Evolutionary conservation across 2,329 filamentous ascomycete species (phyloP).

Genomic region (Sclerotiophoma versabilis): DNA sequence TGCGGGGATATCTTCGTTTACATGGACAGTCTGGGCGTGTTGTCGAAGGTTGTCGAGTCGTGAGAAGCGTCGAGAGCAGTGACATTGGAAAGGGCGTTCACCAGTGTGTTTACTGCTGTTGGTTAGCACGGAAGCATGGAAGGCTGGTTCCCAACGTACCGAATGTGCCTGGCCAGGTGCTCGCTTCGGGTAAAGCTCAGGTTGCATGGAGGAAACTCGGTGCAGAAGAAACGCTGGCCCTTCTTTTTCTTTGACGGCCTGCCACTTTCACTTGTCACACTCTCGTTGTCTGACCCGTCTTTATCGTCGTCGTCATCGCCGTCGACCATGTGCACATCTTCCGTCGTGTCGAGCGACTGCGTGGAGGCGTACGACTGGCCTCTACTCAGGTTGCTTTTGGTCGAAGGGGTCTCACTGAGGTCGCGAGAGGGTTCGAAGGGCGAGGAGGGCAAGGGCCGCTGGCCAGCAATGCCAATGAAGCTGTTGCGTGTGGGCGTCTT

Average conservation of each 20-base stretch:
- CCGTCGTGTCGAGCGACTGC: slow-evolving; percentile 67
- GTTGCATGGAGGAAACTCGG: slow-evolving; percentile 90
- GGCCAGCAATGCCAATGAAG: slow-evolving; percentile 56
- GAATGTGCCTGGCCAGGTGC: slow-evolving; percentile 91
- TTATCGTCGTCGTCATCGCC: slow-evolving; percentile 72
- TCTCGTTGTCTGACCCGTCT: slow-evolving; percentile 59
- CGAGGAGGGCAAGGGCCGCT: slow-evolving; percentile 55
- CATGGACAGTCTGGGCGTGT: slow-evolving; percentile 96
- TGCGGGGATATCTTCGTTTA: slow-evolving; percentile 94
- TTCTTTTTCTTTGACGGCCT: slow-evolving; percentile 93
- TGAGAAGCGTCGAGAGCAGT: slow-evolving; percentile 92
- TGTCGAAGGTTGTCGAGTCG: slow-evolving; percentile 93
- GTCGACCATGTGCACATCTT: slow-evolving; percentile 79
- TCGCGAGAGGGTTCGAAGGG: slow-evolving; percentile 55
- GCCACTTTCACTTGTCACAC: slow-evolving; percentile 65
- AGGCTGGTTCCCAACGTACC: slow-evolving; percentile 60
- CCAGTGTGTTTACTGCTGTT: slow-evolving; percentile 86
- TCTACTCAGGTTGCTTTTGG: slow-evolving; percentile 54
- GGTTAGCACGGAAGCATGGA: slow-evolving; percentile 33
- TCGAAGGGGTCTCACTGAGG: slow-evolving; percentile 51
- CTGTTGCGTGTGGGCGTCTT: slow-evolving; percentile 69
- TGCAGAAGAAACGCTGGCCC: slow-evolving; percentile 94
- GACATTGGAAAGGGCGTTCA: slow-evolving; percentile 94
- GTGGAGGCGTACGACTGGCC: slow-evolving; percentile 68
- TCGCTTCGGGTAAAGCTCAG: slow-evolving; percentile 96